Evolutionary conservation across 2,329 filamentous ascomycete species (phyloP), one percentile per base, ranked within the genome.

Genomic region (Penicillium freii): DNA sequence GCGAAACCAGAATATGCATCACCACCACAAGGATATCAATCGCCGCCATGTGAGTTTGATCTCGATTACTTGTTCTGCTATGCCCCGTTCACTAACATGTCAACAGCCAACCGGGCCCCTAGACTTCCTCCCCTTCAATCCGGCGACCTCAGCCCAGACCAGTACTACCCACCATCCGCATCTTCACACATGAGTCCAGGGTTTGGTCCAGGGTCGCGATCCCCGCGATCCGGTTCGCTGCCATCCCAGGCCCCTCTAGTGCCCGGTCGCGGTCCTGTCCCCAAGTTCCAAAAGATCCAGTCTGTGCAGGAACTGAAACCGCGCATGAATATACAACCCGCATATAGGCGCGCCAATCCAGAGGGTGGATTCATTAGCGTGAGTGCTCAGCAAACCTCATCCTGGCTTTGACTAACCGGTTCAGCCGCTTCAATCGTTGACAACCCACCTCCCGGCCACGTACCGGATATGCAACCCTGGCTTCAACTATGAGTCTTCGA

Each of bases 321-420:
- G 43, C 90, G 88, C 71, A 86, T 94, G 72, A 96, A 93, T 74
- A 71, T 85, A 21, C 94, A 99, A 72, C 94, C 94, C 54, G 85
- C 91, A 1, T 97, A 96, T 72, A 86, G 94, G 67, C 87, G 94
- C 76, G 94, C 94, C 54, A 95, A 96, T 68, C 94, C 94, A 2
- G 94, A 99, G 73, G 94, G 94, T 52, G 94, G 94, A 48, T 99
- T 99, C 73, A 96, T 99, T 73, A 97, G 94, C 75, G 91, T 95
- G 82, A 78, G 90, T 76, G 36, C 29, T 33, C 31, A 10, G 40
- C 19, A 34, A 31, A 4, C 7, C 40, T 15, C n/a, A 21, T 4
- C 8, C 15, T 15, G 1, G 47, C 21, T 9, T 42, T 59, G 44
- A 54, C 62, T 71, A 63, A 71, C 49, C 17, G n/a, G 10, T 53